Percentiles rank a stretch among this genome's conserved stretches.
Conservation (phyloP, 2,329 filamentous ascomycete species). For the Coniochaeta sp. region DNA sequence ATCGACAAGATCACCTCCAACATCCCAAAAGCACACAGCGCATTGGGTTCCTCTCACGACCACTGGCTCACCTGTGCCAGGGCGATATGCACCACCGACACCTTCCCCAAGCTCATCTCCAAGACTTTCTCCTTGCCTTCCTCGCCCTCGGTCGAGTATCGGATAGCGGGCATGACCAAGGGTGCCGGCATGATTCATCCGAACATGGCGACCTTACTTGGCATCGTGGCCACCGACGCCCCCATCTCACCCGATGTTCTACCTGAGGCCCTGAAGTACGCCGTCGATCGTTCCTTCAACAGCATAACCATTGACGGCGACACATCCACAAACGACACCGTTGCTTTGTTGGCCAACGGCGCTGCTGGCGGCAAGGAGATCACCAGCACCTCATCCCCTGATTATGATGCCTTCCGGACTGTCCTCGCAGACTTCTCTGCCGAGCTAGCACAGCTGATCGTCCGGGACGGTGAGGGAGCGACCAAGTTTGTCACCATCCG, state of each 20-base stretch:
- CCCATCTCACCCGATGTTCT: conserved; percentile 65
- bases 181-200: conserved; percentile 99
- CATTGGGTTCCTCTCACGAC: conserved; percentile 67
- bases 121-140: conserved; percentile 78
- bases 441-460: conserved; percentile 84
- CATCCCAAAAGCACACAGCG: conserved; percentile 68
- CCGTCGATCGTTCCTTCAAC: conserved; percentile 86
- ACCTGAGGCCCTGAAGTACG: conserved; percentile 61
- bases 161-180: conserved; percentile 92
- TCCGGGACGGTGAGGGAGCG: conserved; percentile 92
- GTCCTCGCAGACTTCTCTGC: conserved; percentile 72
- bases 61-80: conserved; percentile 82
- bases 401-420: conserved; percentile 64
- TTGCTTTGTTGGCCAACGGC: conserved; percentile 91
- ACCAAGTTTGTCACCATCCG: conserved; percentile 97
- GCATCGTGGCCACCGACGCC: conserved; percentile 86
- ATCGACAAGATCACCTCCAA: conserved; percentile 83
- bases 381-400: conserved; percentile 41
- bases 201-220: conserved; percentile 95
- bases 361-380: conserved; percentile 70
- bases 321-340: conserved; percentile 94
- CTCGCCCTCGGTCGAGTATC: conserved; percentile 67
- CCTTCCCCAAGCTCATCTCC: conserved; percentile 92
- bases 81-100: conserved; percentile 97
- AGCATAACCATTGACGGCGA: conserved; percentile 95